phyloP scores from a whole-genome alignment of 2,329 filamentous ascomycete genomes.

The Ophiostoma quercus region DNA sequence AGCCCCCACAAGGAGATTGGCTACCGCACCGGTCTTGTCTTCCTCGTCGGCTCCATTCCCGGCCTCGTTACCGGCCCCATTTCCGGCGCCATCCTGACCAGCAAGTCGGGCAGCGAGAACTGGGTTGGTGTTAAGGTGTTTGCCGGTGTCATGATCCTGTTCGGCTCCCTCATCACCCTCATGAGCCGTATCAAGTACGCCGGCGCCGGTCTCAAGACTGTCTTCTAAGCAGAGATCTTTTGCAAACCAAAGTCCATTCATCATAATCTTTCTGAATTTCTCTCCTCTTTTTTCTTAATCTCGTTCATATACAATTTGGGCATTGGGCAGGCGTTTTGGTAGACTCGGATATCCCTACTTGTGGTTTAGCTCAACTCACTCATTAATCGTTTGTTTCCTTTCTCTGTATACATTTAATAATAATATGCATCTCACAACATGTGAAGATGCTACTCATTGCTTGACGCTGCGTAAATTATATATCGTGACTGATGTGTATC shows the following conservation, averaged over 20 bases:
- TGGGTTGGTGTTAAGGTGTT: slow-evolving; percentile 39
- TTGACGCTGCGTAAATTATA: not conserved
- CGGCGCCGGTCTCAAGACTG: slow-evolving; percentile 29
- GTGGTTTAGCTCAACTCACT: not conserved
- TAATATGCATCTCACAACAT: not conserved
- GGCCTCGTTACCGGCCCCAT: slow-evolving; percentile 50
- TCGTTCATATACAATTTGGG: not conserved
- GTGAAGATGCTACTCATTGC: not conserved
- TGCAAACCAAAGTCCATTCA: no score
- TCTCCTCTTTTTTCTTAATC: not conserved
- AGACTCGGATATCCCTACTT: slow-evolving; percentile 4
- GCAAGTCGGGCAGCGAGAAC: slow-evolving; percentile 25
- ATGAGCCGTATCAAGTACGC: slow-evolving; percentile 31
- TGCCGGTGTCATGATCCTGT: slow-evolving; percentile 33
- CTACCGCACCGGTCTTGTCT: slow-evolving; percentile 48
- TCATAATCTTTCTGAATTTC: no score
- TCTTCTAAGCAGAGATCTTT: slow-evolving; percentile 27
- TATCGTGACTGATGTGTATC: not conserved
- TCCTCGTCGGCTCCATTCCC: slow-evolving; percentile 47
- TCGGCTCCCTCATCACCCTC: slow-evolving; percentile 31
- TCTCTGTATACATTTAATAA: not conserved
- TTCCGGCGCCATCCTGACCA: slow-evolving; percentile 37
- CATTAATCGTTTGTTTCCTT: not conserved
- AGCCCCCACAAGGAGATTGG: slow-evolving; percentile 52
- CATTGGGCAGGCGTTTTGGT: not conserved